Evolutionary conservation across 2,329 filamentous ascomycete genomes (phyloP).

Genomic region (Esteya vermicola): DNA sequence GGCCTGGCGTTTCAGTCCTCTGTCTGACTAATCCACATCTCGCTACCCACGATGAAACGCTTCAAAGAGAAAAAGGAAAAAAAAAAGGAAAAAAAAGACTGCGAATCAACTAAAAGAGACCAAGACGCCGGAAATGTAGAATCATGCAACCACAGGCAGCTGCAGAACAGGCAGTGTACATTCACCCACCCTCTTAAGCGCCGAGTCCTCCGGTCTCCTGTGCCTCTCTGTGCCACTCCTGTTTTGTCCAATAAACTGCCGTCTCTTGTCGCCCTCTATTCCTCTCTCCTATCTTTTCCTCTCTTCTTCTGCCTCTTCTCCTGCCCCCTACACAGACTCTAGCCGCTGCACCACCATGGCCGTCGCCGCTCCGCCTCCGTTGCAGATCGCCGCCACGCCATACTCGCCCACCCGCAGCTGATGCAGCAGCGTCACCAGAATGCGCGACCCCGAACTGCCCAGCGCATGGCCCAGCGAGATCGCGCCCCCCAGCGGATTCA

Average conservation of each 20-base stretch:
- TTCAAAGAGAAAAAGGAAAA: too few species aligned
- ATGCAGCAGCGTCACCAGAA: conserved; percentile 79
- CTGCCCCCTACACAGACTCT: conserved; percentile 32
- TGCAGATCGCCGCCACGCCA: conserved; percentile 91
- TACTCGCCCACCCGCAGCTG: conserved; percentile 88
- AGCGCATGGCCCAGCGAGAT: conserved; percentile 87
- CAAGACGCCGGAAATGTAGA: too few species aligned
- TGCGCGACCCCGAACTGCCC: conserved; percentile 84
- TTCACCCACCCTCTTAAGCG: not conserved
- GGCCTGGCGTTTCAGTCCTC: too few species aligned
- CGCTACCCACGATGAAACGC: too few species aligned
- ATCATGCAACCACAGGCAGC: too few species aligned
- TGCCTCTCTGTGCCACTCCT: not conserved
- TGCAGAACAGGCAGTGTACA: not conserved
- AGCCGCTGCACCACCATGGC: conserved; percentile 83
- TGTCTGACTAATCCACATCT: too few species aligned
- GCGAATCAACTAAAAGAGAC: too few species aligned
- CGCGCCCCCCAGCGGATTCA: conserved; percentile 81
- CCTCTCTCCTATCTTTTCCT: not conserved
- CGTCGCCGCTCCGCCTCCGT: conserved; percentile 84
- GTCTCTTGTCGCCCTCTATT: not conserved
- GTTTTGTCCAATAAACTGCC: not conserved
- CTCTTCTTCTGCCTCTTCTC: not conserved
- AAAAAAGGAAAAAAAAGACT: too few species aligned
- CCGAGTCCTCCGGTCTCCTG: not conserved